Percentiles rank a stretch among this genome's conserved stretches.
Evolutionary conservation across 1,139 yeast species (phyloP).

Genomic region (Blastobotrys elegans): DNA sequence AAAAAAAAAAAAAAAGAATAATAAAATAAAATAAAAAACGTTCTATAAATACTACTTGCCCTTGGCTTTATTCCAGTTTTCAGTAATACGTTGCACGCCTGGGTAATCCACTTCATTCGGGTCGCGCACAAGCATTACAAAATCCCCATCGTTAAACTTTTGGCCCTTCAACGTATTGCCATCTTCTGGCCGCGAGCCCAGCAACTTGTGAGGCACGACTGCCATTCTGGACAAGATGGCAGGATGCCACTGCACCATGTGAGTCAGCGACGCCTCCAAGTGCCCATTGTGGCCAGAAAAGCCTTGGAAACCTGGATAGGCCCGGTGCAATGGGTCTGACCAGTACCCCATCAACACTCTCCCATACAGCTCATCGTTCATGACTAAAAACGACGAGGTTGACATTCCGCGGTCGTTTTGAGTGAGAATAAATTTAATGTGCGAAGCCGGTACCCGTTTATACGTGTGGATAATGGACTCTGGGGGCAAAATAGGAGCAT

Average conservation of each 20-base stretch:
- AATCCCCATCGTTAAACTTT: constrained; percentile 22
- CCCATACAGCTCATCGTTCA: constrained; percentile 56
- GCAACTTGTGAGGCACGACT: constrained; percentile 45
- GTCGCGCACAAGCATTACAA: constrained; percentile 26
- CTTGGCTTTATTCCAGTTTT: constrained; percentile 17
- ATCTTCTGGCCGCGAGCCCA: constrained; percentile 27
- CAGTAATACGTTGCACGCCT: constrained; percentile 18
- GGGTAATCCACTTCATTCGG: constrained; percentile 18
- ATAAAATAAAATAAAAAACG: too few relatives aligned
- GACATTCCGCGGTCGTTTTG: constrained; percentile 60
- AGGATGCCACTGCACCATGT: constrained; percentile 92
- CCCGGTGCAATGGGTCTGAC: constrained; percentile 61
- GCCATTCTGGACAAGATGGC: constrained; percentile 63
- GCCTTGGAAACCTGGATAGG: constrained; percentile 58
- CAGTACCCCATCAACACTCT: constrained; percentile 65
- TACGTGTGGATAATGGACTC: constrained; percentile 70
- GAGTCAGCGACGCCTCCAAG: constrained; percentile 52
- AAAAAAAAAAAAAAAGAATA: too few relatives aligned
- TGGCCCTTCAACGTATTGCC: constrained; percentile 24
- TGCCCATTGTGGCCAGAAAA: constrained; percentile 46
- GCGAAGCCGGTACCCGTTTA: constrained; percentile 51
- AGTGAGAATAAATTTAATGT: constrained; percentile 56
- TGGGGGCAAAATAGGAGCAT: constrained; percentile 47
- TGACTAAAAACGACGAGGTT: constrained; percentile 61
- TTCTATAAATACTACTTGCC: neutral